Base-by-base conservation (phyloP, 202 grass and related monocot species). In the Carex sylvatica region DNA sequence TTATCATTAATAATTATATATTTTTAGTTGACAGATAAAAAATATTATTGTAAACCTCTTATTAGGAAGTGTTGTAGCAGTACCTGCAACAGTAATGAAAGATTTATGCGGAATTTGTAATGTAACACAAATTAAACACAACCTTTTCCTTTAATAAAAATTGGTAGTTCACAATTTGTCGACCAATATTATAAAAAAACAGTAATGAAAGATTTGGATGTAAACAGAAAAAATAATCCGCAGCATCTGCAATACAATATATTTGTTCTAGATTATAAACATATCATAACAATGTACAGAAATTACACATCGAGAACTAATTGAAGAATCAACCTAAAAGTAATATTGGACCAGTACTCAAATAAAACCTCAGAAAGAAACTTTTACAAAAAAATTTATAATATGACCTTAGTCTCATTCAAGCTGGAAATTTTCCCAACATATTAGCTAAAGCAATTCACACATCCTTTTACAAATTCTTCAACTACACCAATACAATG, bases 401-500 rank as follows among this genome's bases (percentile, higher is more conserved):
- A 82, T 82, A 52, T 35, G 36, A 82, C 61, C 61, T 69, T 56
- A 18, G 62, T 66, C 7, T 33, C 42, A 67, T 20, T 54, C 16
- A 11, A 54, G 65, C 46, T 54, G 65, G 44, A 70, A 82, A 23
- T 19, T 67, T 31, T 51, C 80, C 65, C 35, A 82, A 64, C 78
- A 55, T 59, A 46, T 53, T 59, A 38, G 30, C 74, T 35, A 28
- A 59, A 56, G 74, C 24, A 20, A 36, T 77, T 77, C 53, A 77
- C 53, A 44, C 74, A 77, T 77, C 53, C 16, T 59, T 77, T 35
- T 20, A 54, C 28, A 74, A 53, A 74, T 74, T 74, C 65, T 68
- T 68, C 28, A 20, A 82, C 61, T 90, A 66, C 85, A 91, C 82
- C 83, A 70, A 87, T 66, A 85, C 51, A 59, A 73, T 53, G 3